Base-by-base conservation (phyloP, 2,329 filamentous ascomycete species). In the Monilinia polystroma region DNA sequence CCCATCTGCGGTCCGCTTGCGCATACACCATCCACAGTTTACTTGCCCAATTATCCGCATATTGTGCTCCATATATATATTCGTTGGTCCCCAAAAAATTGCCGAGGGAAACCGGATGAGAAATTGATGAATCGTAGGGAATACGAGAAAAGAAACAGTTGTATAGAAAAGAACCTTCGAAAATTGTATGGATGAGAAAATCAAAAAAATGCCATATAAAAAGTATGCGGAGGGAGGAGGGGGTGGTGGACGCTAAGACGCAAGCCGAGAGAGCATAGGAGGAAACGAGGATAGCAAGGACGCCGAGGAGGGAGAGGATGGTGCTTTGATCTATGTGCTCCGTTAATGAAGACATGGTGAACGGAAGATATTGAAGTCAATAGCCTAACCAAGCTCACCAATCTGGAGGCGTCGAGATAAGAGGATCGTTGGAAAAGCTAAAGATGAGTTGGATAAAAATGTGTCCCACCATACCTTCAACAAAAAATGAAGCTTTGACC, bases 121-220 rank as follows among this genome's bases (percentile, higher is more conserved):
- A 75, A 29, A 86, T 79, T 29, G 80, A 68, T 26, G 74, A 29
- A 57, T 72, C 68, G 63, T 72, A 74, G 35, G 90, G 83, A 6
- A 56, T 43, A 12, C 70, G 87, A 72, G 84, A 84, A 83, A 93
- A 94, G 84, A 98, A 96, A 81, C 92, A 96, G 80, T 96, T 92
- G 83, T 93, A 97, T 32, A 97, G 87, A 79, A 92, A 98, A 74
- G 87, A 90, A 64, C 92, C 93, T 80, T 98, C 94, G 77, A 98
- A 90, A 77, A 92, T 82, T 79, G 96, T 87, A 81, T 99, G 95
- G 75, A 93, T 94, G 54, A 97, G 84, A 43, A 92, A 92, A 78
- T 97, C 93, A 80, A 96, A 96, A 49, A 91, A 85, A 81, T 97
- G 93, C 94, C 94, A 97, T 79, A 96, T 85, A 83, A 97, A 97